Percentiles rank a stretch among this genome's conserved stretches.
These are phyloP conservation scores for Periconia sp. DNA, from an alignment of 2,329 filamentous ascomycete genomes.

Conservation along the genomic window DNA sequence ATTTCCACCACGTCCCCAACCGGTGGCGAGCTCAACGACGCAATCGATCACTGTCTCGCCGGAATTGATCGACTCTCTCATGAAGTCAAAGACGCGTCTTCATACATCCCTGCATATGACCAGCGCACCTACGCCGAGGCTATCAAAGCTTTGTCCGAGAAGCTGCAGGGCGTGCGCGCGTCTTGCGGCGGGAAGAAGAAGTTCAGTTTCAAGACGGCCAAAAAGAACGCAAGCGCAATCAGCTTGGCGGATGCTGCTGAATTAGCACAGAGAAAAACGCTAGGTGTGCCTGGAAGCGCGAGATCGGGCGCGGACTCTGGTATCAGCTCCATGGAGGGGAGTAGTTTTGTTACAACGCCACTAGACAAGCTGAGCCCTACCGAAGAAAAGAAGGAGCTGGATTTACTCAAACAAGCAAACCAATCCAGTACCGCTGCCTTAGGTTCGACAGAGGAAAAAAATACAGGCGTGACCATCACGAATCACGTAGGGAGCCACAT, in stretches of 20 bases:
- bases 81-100: slow-evolving; percentile 80
- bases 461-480: slow-evolving; percentile 63
- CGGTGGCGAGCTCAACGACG: slow-evolving; percentile 76
- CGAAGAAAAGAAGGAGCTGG: slow-evolving; percentile 36
- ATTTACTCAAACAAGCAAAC: slow-evolving; percentile 10
- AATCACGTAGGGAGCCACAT: slow-evolving; percentile 72
- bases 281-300: neutral
- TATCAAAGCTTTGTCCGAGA: slow-evolving; percentile 79
- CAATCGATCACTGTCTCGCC: slow-evolving; percentile 76
- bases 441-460: slow-evolving; percentile 38
- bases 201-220: slow-evolving; percentile 74
- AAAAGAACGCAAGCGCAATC: slow-evolving; percentile 57
- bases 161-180: slow-evolving; percentile 69
- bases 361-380: slow-evolving; percentile 35
- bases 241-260: slow-evolving; percentile 60
- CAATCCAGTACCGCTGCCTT: neutral
- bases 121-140: slow-evolving; percentile 77
- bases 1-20: slow-evolving; percentile 64
- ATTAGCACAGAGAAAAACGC: slow-evolving; percentile 50
- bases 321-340: slow-evolving; percentile 39
- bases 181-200: slow-evolving; percentile 72
- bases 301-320: neutral
- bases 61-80: slow-evolving; percentile 79
- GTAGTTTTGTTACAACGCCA: slow-evolving; percentile 46
- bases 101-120: slow-evolving; percentile 85